Percentiles rank a stretch among this genome's conserved stretches.
Evolutionary conservation across 352 stramenopile species (phyloP).

Genomic region (Phytophthora melonis): DNA sequence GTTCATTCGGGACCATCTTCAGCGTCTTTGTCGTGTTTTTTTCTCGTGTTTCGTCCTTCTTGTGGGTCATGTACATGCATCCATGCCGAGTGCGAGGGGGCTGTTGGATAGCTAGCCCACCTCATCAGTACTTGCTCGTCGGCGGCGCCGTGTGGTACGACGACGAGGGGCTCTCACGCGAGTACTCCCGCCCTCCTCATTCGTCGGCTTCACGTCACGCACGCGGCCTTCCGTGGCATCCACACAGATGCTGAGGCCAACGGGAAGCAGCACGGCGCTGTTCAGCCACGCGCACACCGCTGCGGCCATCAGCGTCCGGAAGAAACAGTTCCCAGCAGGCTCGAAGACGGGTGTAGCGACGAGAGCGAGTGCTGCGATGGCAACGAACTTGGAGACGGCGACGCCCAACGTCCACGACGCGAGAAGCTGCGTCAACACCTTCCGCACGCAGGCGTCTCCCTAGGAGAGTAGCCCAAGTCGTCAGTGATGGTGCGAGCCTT

Average conservation of each 20-base stretch:
- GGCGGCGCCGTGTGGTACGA: constrained; percentile 37
- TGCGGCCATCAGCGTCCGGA: constrained; percentile 51
- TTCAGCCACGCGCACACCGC: constrained; percentile 49
- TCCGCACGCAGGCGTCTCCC: constrained; percentile 47
- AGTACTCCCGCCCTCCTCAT: constrained; percentile 49
- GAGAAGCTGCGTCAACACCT: constrained; percentile 51
- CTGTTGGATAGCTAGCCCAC: not conserved
- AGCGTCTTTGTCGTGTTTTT: constrained; percentile 8
- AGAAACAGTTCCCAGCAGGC: constrained; percentile 53
- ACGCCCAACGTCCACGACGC: constrained; percentile 49
- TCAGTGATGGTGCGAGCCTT: constrained; percentile 41
- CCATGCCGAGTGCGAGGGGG: no score
- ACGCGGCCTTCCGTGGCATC: constrained; percentile 51
- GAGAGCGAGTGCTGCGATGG: constrained; percentile 48
- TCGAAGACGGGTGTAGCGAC: constrained; percentile 48
- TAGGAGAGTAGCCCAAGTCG: constrained; percentile 25
- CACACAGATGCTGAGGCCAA: constrained; percentile 54
- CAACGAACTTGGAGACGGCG: constrained; percentile 52
- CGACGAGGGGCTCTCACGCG: constrained; percentile 41
- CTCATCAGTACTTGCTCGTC: constrained; percentile 31
- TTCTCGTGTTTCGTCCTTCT: constrained; percentile 4
- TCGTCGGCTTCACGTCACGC: constrained; percentile 48
- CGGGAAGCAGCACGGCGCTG: constrained; percentile 47
- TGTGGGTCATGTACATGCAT: constrained; percentile 5
- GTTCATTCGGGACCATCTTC: constrained; percentile 18